These are phyloP conservation scores for Aspergillus neotritici DNA, from an alignment of 2,329 filamentous ascomycete species.

Conservation along the genomic window DNA sequence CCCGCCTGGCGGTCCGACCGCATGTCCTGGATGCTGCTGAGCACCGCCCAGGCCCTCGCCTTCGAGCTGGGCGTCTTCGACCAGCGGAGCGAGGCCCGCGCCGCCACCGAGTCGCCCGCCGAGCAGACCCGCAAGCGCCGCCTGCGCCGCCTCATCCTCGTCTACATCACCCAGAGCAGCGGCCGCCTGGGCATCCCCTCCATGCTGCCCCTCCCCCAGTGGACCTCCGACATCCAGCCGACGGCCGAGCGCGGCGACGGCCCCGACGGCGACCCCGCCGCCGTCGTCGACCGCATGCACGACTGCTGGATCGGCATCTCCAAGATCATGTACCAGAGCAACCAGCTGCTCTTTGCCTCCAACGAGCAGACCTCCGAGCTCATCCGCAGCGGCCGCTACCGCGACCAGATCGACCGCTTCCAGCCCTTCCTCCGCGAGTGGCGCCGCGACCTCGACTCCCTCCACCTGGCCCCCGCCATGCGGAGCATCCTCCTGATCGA, in stretches of 20 bases:
- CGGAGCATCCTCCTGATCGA: conserved; percentile 82
- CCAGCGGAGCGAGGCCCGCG: conserved; percentile 68
- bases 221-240: conserved; percentile 36
- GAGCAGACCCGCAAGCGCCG: conserved; percentile 76
- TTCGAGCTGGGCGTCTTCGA: conserved; percentile 97
- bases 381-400: conserved; percentile 80
- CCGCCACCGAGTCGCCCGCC: conserved; percentile 42
- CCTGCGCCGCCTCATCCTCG: conserved; percentile 77
- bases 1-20: conserved; percentile 90
- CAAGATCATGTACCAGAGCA: conserved; percentile 84
- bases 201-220: conserved; percentile 65
- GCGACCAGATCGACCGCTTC: conserved; percentile 72
- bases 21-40: conserved; percentile 97
- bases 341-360: conserved; percentile 80
- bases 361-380: conserved; percentile 82
- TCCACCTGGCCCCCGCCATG: conserved; percentile 56
- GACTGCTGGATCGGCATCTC: conserved; percentile 95
- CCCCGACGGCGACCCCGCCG: conserved; percentile 28
- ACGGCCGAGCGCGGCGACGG: conserved; percentile 25
- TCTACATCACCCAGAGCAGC: conserved; percentile 91
- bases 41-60: conserved; percentile 79
- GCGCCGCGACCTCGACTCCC: conserved; percentile 76
- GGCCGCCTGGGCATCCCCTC: conserved; percentile 87
- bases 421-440: conserved; percentile 72
- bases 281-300: conserved; percentile 53